Evolutionary conservation across 2,329 filamentous ascomycete genomes (phyloP).

Genomic region (Alternaria arborescens): DNA sequence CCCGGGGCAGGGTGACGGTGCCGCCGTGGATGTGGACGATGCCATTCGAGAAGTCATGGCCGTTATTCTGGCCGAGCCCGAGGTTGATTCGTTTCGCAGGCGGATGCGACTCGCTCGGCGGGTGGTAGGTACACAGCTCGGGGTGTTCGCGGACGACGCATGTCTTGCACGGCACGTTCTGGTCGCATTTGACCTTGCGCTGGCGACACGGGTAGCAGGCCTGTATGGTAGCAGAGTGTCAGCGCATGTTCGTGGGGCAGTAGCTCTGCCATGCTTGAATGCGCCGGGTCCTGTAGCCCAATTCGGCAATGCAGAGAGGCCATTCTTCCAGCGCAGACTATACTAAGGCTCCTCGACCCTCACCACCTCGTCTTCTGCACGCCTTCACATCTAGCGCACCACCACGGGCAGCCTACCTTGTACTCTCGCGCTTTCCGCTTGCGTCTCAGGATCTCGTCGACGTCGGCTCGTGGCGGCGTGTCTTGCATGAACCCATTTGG

Average conservation of each 20-base stretch:
- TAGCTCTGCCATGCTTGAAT: conserved; percentile 11
- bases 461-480: conserved; percentile 55
- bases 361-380: not conserved
- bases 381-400: conserved; percentile 2
- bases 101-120: conserved; percentile 51
- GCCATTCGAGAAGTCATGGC: conserved; percentile 50
- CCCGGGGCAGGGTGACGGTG: conserved; percentile 52
- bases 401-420: conserved; percentile 50
- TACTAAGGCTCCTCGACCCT: not conserved
- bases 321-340: not conserved
- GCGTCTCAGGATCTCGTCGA: conserved; percentile 59
- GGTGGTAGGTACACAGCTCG: conserved; percentile 58
- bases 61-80: conserved; percentile 42
- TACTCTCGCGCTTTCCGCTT: conserved; percentile 62
- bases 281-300: conserved; percentile 28
- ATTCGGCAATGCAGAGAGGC: conserved; percentile 23
- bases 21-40: conserved; percentile 51
- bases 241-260: conserved; percentile 29
- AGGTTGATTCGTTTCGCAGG: conserved; percentile 51
- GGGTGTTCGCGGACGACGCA: conserved; percentile 61
- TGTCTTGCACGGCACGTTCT: conserved; percentile 58
- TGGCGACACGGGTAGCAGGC: conserved; percentile 61
- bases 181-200: conserved; percentile 59
- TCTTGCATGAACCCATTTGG: conserved; percentile 38
- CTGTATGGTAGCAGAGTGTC: conserved; percentile 29